Conservation (phyloP, 352 stramenopile genomes). For the Achlya hypogyna region DNA sequence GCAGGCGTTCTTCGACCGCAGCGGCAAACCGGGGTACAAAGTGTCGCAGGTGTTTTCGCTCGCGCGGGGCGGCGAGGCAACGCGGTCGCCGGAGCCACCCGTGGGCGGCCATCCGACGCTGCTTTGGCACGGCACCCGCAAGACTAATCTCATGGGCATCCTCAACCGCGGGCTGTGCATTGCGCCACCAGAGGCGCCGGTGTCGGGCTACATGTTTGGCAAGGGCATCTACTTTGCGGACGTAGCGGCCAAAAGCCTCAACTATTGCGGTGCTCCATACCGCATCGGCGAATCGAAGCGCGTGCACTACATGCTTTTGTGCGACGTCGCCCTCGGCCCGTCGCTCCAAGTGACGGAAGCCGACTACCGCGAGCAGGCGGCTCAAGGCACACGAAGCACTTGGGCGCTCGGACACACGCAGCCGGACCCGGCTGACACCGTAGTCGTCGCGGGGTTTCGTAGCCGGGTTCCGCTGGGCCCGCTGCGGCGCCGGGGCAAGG, state of each 20-base stretch:
- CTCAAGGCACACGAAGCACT: slow-evolving; percentile 50
- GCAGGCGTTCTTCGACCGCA: slow-evolving; percentile 45
- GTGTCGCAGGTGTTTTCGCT: slow-evolving; percentile 62
- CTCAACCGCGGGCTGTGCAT: slow-evolving; percentile 78
- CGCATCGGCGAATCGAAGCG: slow-evolving; percentile 39
- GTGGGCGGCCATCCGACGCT: slow-evolving; percentile 43
- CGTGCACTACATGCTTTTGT: slow-evolving; percentile 69
- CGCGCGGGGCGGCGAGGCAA: slow-evolving; percentile 54
- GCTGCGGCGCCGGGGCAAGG: slow-evolving; percentile 36
- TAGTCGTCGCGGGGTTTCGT: slow-evolving; percentile 47
- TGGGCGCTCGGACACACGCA: slow-evolving; percentile 36
- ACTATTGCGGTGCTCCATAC: slow-evolving; percentile 60
- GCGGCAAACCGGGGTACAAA: slow-evolving; percentile 30
- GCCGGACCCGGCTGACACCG: slow-evolving; percentile 33
- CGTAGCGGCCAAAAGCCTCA: slow-evolving; percentile 58
- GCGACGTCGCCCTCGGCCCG: slow-evolving; percentile 48
- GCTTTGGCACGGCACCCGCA: slow-evolving; percentile 76
- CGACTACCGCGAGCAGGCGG: slow-evolving; percentile 16
- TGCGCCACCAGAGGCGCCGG: slow-evolving; percentile 68
- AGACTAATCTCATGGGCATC: slow-evolving; percentile 83
- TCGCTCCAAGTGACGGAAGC: slow-evolving; percentile 25
- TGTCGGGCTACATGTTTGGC: slow-evolving; percentile 72
- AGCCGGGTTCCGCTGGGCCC: slow-evolving; percentile 39
- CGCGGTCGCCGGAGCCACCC: not conserved
- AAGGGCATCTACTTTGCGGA: slow-evolving; percentile 85